These are phyloP conservation scores for Diaporthe ampelina DNA, from an alignment of 2,329 filamentous ascomycete species.

Conservation along the genomic window DNA sequence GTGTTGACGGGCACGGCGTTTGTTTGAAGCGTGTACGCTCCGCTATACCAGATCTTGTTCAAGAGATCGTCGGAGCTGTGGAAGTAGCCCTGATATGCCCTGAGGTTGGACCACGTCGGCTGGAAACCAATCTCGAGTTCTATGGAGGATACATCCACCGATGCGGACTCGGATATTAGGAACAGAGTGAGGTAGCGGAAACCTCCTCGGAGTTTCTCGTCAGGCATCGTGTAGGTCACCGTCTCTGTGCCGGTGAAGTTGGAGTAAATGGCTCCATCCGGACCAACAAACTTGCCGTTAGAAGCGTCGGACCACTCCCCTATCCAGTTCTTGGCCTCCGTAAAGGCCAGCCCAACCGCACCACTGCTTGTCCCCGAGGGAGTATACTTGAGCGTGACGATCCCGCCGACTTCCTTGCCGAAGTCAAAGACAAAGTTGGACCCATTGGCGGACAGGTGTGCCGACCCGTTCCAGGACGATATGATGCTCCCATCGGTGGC, in stretches of 20 bases:
- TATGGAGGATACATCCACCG: slow-evolving; percentile 51
- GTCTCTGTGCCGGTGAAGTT: slow-evolving; percentile 52
- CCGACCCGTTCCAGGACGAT: slow-evolving; percentile 47
- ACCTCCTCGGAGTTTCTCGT: slow-evolving; percentile 61
- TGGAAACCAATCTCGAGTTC: slow-evolving; percentile 55
- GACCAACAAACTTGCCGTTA: slow-evolving; percentile 58
- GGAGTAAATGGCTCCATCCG: slow-evolving; percentile 63
- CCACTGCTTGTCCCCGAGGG: slow-evolving; percentile 53
- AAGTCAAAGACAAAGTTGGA: slow-evolving; percentile 71
- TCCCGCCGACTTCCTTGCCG: slow-evolving; percentile 69
- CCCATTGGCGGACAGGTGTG: slow-evolving; percentile 57
- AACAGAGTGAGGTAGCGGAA: slow-evolving; percentile 67
- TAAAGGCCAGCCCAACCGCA: slow-evolving; percentile 60
- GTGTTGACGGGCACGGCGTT: slow-evolving; percentile 51
- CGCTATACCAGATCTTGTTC: slow-evolving; percentile 67
- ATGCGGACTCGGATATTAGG: slow-evolving; percentile 43
- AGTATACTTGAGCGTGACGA: slow-evolving; percentile 65
- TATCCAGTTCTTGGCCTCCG: slow-evolving; percentile 63
- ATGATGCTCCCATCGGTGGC: slow-evolving; percentile 50
- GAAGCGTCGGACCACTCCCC: slow-evolving; percentile 62
- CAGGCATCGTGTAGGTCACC: slow-evolving; percentile 56
- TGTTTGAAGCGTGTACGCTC: slow-evolving; percentile 61
- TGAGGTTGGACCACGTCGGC: slow-evolving; percentile 60
- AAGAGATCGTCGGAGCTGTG: slow-evolving; percentile 62
- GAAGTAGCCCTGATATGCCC: slow-evolving; percentile 69